Evolutionary conservation across 345 rosid species (phyloP).

Genomic region (Psidium guajava): DNA sequence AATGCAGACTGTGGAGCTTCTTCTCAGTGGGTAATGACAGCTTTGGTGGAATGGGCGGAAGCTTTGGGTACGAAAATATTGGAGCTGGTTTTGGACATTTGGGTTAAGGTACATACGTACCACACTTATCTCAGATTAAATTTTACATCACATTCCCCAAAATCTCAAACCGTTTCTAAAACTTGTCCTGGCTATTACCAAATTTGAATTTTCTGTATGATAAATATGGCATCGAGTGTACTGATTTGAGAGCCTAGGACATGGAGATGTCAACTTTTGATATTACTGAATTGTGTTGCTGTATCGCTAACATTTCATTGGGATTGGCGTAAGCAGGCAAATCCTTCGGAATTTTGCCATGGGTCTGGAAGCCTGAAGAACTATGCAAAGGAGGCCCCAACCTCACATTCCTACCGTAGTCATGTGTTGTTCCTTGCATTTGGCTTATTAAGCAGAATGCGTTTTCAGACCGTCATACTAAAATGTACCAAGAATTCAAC

Average conservation of each 20-base stretch:
- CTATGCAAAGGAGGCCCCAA: background rate
- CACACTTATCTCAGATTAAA: background rate
- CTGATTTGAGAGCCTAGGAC: background rate
- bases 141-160: background rate
- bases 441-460: background rate
- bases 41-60: background rate
- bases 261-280: background rate
- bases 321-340: background rate
- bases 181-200: background rate
- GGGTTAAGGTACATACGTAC: background rate
- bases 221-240: no score
- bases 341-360: background rate
- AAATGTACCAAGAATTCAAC: background rate
- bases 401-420: background rate
- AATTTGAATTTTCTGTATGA: background rate
- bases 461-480: background rate
- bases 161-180: background rate
- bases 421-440: background rate
- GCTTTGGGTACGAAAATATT: background rate
- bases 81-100: background rate
- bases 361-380: background rate
- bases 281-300: background rate
- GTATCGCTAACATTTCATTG: background rate
- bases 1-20: background rate
- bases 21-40: background rate